Percentiles rank a stretch among this genome's conserved stretches.
phyloP scores from a whole-genome alignment of 1,284 basidiomycete genomes.

The Leccinum proliferum region DNA sequence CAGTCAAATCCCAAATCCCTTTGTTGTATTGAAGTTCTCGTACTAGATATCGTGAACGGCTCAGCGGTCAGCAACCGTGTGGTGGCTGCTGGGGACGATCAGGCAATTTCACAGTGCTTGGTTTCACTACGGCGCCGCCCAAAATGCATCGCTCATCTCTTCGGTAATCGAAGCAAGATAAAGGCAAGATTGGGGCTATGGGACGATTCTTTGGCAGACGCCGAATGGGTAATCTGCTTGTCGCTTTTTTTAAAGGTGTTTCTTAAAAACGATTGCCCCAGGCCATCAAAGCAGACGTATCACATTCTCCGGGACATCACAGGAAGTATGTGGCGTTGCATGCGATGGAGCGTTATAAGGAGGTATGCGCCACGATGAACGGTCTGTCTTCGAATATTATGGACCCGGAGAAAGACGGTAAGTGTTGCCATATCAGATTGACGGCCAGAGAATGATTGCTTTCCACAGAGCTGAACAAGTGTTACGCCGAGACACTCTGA shows the following conservation, averaged over 20 bases:
- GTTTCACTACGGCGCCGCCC: not conserved
- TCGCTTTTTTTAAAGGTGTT: not conserved
- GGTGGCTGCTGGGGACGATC: too few species aligned
- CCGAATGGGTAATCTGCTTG: conserved; percentile 1
- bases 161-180: conserved; percentile 8
- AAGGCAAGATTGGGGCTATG: not conserved
- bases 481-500: not conserved
- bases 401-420: not conserved
- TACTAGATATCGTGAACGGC: not conserved
- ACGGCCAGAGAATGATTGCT: not conserved
- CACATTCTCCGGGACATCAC: conserved; percentile 3
- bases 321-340: conserved; percentile 5
- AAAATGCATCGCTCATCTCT: conserved; percentile 2
- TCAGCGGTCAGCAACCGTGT: not conserved
- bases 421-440: not conserved
- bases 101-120: not conserved
- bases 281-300: conserved; percentile 6
- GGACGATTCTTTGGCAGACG: conserved; percentile 1
- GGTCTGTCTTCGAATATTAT: not conserved
- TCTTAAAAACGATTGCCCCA: not conserved
- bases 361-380: not conserved
- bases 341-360: not conserved
- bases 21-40: not conserved
- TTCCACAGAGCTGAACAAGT: conserved; percentile 4
- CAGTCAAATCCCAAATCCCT: not conserved